These are phyloP conservation scores for Penicillium hesseltinei DNA, from an alignment of 2,329 filamentous ascomycete genomes.

Conservation along the genomic window DNA sequence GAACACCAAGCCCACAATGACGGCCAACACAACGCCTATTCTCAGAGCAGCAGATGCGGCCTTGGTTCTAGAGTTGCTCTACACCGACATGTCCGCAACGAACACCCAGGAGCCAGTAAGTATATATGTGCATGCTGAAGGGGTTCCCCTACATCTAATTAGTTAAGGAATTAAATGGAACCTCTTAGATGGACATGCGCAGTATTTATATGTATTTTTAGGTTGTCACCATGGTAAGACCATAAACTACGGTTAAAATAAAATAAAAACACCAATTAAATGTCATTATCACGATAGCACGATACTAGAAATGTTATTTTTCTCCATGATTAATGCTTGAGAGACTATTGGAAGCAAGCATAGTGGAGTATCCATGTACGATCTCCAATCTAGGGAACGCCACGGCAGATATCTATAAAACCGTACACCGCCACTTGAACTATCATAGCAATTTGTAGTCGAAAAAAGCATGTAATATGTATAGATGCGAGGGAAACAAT, in stretches of 20 bases:
- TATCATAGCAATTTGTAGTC: background rate
- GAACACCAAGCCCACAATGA: too few species aligned
- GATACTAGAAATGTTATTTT: background rate
- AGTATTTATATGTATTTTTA: background rate
- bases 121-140: too few species aligned
- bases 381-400: background rate
- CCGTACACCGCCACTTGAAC: background rate
- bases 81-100: too few species aligned
- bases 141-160: too few species aligned
- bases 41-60: too few species aligned
- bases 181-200: background rate
- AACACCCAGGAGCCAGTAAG: too few species aligned
- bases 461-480: background rate
- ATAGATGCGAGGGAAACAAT: background rate
- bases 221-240: background rate
- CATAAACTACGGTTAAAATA: background rate
- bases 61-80: too few species aligned
- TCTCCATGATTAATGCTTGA: background rate
- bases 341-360: background rate
- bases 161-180: too few species aligned
- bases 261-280: background rate
- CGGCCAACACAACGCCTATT: too few species aligned
- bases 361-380: background rate
- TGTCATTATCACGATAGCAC: background rate
- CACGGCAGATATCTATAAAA: background rate